Evolutionary conservation across 306 rosid species (phyloP).

Genomic region (Cyamopsis tetragonoloba): DNA sequence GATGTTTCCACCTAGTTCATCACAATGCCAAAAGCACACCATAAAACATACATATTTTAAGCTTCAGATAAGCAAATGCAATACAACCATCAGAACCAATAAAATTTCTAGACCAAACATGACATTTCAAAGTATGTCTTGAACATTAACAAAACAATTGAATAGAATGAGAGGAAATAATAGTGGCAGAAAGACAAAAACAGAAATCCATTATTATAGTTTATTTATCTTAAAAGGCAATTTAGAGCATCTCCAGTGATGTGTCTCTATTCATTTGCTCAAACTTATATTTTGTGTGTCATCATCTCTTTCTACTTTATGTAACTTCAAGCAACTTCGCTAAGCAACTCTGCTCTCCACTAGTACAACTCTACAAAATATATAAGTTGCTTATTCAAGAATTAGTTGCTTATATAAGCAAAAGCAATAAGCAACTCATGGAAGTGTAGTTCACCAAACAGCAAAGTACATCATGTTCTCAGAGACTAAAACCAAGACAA

Average conservation of each 20-base stretch:
- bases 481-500: neutral
- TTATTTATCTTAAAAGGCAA: neutral
- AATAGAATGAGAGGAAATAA: neutral
- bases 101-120: neutral
- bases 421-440: neutral
- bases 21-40: slow-evolving; percentile 34
- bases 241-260: too few relatives aligned
- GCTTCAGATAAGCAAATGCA: slow-evolving; percentile 25
- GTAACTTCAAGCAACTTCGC: too few relatives aligned
- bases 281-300: too few relatives aligned
- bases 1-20: slow-evolving; percentile 59
- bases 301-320: too few relatives aligned
- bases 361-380: too few relatives aligned
- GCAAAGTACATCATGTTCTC: neutral
- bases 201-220: neutral
- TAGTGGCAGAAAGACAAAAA: neutral
- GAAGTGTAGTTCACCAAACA: neutral
- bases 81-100: slow-evolving; percentile 4
- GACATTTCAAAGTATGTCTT: neutral
- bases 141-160: slow-evolving; percentile 1
- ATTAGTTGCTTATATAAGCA: too few relatives aligned
- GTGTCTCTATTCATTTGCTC: too few relatives aligned
- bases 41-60: slow-evolving; percentile 21
- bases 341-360: too few relatives aligned
- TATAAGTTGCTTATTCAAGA: too few relatives aligned